These are phyloP conservation scores for Willaertia magna DNA, from an alignment of 208 protist genomes.

Conservation along the genomic window DNA sequence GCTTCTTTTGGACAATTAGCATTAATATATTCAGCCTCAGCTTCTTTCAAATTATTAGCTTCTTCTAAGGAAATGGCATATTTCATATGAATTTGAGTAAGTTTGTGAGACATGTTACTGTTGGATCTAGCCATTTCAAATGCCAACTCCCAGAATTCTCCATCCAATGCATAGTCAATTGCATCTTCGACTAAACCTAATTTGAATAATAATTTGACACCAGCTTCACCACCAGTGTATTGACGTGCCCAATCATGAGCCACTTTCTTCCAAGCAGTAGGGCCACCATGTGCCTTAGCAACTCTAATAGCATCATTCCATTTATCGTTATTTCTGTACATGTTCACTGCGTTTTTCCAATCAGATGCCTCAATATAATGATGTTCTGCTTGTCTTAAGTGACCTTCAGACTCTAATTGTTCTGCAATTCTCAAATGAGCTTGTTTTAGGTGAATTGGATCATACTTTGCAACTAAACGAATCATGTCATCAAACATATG, in stretches of 20 bases:
- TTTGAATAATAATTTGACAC: conserved; percentile 78
- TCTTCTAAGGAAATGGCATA: conserved; percentile 92
- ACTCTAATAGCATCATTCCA: conserved; percentile 94
- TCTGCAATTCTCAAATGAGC: conserved; percentile 80
- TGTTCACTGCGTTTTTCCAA: conserved; percentile 87
- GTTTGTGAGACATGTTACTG: conserved; percentile 68
- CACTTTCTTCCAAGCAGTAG: conserved; percentile 76
- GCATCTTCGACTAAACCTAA: conserved; percentile 80
- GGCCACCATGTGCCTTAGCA: conserved; percentile 80
- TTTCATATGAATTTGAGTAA: conserved; percentile 87
- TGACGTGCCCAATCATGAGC: conserved; percentile 72
- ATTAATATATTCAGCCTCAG: conserved; percentile 88
- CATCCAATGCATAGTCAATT: conserved; percentile 83
- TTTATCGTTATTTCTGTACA: conserved; percentile 86
- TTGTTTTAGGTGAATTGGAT: conserved; percentile 71
- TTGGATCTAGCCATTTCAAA: conserved; percentile 59
- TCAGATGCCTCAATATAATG: conserved; percentile 71
- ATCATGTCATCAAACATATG: conserved; percentile 43
- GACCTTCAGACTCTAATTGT: conserved; percentile 84
- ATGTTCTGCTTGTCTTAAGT: conserved; percentile 76
- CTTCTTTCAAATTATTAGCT: conserved; percentile 78
- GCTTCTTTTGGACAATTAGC: conserved; percentile 85
- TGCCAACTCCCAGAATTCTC: conserved; percentile 77
- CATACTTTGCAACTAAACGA: conserved; percentile 70
- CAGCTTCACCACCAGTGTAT: conserved; percentile 73